These are phyloP conservation scores for Fragaria iinumae DNA, from an alignment of 306 rosid genomes.

Conservation along the genomic window DNA sequence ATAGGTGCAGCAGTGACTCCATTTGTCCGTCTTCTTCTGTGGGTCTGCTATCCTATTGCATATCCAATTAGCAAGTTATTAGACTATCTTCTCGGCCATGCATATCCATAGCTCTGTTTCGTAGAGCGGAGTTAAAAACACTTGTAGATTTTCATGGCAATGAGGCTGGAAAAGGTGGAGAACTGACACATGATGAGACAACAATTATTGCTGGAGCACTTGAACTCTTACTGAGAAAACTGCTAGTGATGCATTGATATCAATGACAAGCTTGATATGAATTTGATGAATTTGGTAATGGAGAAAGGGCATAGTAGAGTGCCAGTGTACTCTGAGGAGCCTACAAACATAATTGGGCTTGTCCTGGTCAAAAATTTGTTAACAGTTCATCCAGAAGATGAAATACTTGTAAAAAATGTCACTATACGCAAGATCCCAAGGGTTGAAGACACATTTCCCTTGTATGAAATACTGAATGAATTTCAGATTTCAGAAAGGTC, in stretches of 20 bases:
- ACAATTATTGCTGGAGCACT: slow-evolving; percentile 96
- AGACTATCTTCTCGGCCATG: slow-evolving; percentile 73
- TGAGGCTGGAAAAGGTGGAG: slow-evolving; percentile 99
- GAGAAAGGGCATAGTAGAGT: slow-evolving; percentile 96
- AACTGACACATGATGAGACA: slow-evolving; percentile 87
- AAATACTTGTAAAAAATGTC: slow-evolving; percentile 72
- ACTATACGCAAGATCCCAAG: slow-evolving; percentile 90
- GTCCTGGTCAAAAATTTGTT: slow-evolving; percentile 87
- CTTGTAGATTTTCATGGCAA: slow-evolving; percentile 87
- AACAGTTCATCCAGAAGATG: slow-evolving; percentile 71
- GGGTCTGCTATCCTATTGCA: slow-evolving; percentile 80
- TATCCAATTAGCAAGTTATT: slow-evolving; percentile 93
- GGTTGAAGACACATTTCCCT: slow-evolving; percentile 68
- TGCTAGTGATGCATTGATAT: slow-evolving; percentile 79
- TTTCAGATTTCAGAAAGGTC: slow-evolving; percentile 95
- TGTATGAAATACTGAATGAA: slow-evolving; percentile 90
- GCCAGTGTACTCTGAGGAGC: slow-evolving; percentile 80
- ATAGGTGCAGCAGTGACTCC: slow-evolving; percentile 89
- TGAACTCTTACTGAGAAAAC: slow-evolving; percentile 73
- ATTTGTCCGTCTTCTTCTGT: slow-evolving; percentile 78
- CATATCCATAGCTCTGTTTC: slow-evolving; percentile 74
- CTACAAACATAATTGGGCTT: slow-evolving; percentile 83
- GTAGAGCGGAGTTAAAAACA: slow-evolving; percentile 95
- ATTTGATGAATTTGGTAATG: slow-evolving; percentile 66
- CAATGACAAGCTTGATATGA: slow-evolving; percentile 69